Evolutionary conservation across 2,329 filamentous ascomycete species (phyloP), one percentile per base, ranked within the genome.

Genomic region (Helminthosporium solani): DNA sequence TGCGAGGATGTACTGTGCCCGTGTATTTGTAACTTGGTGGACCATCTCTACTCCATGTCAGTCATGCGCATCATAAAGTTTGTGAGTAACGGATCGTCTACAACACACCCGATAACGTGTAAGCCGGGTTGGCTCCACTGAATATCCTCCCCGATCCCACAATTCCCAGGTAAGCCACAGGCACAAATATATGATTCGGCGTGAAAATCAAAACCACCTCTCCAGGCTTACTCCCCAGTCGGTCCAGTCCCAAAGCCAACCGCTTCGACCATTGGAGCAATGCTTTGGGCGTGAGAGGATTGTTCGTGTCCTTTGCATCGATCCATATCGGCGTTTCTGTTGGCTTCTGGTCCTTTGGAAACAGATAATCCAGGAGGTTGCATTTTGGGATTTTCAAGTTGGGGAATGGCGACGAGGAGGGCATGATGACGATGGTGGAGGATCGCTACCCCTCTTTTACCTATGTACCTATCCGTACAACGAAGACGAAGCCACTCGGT

Each of bases 101-200:
- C 15, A 16, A 15, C 20, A 52, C 56, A 76, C 76, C 76, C 46
- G 70, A 66, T 12, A 73, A 64, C 1, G 76, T 80, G 52, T 78
- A 81, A 8, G 69, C 68, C 12, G 79, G 78, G 55, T 81, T 82
- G 3, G 74, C 76, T 16, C 77, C 79, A 41, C 74, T 79, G 58
- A 81, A 81, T 30, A 77, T 68, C 44, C 72, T 74, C 25, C 75
- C 75, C 2, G 74, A 74, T 0, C 77, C 78, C 1, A 78, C 74
- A 33, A 77, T 74, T 3, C 75, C 77, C 16, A 80, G 63, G 53
- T 78, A 80, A 9, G 75, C 74, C 1, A 74, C 72, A 0, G 78
- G 78, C 2, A 80, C 74, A 50, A 75, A 78, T 20, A 80, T 72
- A 42, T 80, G 75, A 57, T 80, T 81, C 4, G 77, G 76, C 0